Conservation (phyloP, 768 basidiomycete genomes). For the Baorangia bicolor region DNA sequence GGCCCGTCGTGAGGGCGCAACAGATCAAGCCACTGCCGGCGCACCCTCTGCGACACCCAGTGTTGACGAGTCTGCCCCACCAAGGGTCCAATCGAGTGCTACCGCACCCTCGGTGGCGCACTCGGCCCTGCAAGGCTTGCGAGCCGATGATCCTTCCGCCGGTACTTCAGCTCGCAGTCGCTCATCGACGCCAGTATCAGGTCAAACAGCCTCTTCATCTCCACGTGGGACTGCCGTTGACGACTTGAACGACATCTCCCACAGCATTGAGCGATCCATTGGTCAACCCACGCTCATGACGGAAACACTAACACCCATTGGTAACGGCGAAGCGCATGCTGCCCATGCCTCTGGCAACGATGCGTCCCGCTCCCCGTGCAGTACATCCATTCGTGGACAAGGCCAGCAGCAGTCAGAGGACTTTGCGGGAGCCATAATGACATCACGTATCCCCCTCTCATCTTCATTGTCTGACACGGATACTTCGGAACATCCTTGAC, state of each 20-base stretch:
- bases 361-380: constrained; percentile 5
- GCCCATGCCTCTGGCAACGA: constrained; percentile 8
- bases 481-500: constrained; percentile 28
- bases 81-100: constrained; percentile 4
- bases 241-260: constrained; percentile 23
- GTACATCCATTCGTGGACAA: constrained; percentile 4
- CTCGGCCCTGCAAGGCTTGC: constrained; percentile 6
- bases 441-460: constrained; percentile 24
- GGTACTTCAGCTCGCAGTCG: constrained; percentile 21
- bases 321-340: constrained; percentile 12
- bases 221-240: constrained; percentile 25
- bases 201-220: constrained; percentile 36
- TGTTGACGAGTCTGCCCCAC: constrained; percentile 2
- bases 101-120: background rate
- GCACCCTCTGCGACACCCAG: constrained; percentile 11
- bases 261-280: constrained; percentile 28
- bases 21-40: constrained; percentile 35
- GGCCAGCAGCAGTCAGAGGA: constrained; percentile 6
- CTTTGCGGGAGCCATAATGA: constrained; percentile 13
- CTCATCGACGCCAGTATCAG: constrained; percentile 34
- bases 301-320: constrained; percentile 1
- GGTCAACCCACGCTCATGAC: constrained; percentile 19
- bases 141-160: constrained; percentile 11
- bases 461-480: constrained; percentile 28
- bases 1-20: constrained; percentile 48